Evolutionary conservation across 23 red algal species (phyloP), one percentile per base, ranked within the genome.

Genomic region (Cyanidium caldarium): DNA sequence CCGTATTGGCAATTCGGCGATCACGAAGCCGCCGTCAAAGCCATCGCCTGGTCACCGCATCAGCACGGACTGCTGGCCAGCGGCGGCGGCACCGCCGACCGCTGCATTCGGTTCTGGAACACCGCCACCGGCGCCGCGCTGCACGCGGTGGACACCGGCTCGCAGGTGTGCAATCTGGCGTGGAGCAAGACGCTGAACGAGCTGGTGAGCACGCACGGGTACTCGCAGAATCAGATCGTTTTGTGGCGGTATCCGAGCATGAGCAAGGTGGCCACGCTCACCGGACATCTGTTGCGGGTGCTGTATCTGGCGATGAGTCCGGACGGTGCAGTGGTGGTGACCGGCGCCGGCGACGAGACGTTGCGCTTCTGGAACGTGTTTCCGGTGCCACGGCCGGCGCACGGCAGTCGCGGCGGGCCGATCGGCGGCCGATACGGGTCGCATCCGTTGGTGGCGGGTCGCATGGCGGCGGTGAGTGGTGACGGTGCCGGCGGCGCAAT

Each of bases 301-400:
- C 69, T 95, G 1, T 87, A 95, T 43, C 66, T 95, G 42, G 79
- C 90, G 2, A 42, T 83, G 29, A 81, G 73, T 13, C 90, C 90
- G 29, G 51, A 69, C 33, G 82, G 82, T 2, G 82, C 86, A 38
- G 79, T 68, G 15, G 87, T 95, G 42, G 90, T 95, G 2, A 87
- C 82, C n/a, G 90, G 90, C 0, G 90, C 83, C 25, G 90, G 90
- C 14, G 90, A 95, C 58, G 83, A 95, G 56, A 95, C 83, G 41
- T 61, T 95, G 15, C 65, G 90, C 33, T 95, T 95, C 58, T 95
- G 90, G 90, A 95, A 83, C 45, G 77, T 95, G 2, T 95, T 95
- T 46, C 90, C 90, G 5, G 10, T 26, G 25, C 51, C 51, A 21
- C 51, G 51, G n/a, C n/a, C n/a, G n/a, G n/a, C n/a, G n/a, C n/a